Base-by-base conservation (phyloP, 805 yeast species). In the Komagataella phaffii region DNA sequence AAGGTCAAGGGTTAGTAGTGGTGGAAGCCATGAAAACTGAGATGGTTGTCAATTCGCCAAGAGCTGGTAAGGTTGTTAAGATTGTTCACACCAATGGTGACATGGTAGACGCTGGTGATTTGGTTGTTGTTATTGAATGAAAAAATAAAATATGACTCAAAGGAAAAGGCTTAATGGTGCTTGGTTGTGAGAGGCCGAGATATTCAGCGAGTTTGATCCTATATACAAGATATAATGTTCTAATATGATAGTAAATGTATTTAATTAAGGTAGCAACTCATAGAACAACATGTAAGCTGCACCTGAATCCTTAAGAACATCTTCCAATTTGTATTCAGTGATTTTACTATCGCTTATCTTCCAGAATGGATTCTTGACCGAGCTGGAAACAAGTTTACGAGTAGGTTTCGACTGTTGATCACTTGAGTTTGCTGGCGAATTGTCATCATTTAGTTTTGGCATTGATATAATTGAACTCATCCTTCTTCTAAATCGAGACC, bases 21-120 rank as follows among this genome's bases (percentile, higher is more conserved):
- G 87, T 91, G 51, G 99, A 91, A 68, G 98, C 99, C 52, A 91
- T 91, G 99, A 91, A 91, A 74, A 93, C 98, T 0, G 99, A 91
- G 69, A 91, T 91, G 97, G 77, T 80, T 50, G 95, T 91, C 43
- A 73, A 68, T 51, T 80, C 97, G 18, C 76, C 95, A 1, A 72
- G 63, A 52, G 71, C 72, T 19, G 95, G 96, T 60, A 84, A 78
- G 61, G 90, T 88, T 19, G 62, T 77, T 49, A 85, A 85, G 68
- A 71, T 88, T 47, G 66, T 80, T 53, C 96, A 88, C 65, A 74
- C 75, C 52, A 88, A 88, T 62, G 98, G 98, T 61, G 96, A 91
- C 62, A 87, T 93, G 85, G 95, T 91, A 45, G 97, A 91, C 54
- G 88, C 96, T 45, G 99, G 99, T 56, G 98, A 93, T 65, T 69